Evolutionary conservation across 768 basidiomycete species (phyloP).

Genomic region (Pilatotrama ljubarskyi): DNA sequence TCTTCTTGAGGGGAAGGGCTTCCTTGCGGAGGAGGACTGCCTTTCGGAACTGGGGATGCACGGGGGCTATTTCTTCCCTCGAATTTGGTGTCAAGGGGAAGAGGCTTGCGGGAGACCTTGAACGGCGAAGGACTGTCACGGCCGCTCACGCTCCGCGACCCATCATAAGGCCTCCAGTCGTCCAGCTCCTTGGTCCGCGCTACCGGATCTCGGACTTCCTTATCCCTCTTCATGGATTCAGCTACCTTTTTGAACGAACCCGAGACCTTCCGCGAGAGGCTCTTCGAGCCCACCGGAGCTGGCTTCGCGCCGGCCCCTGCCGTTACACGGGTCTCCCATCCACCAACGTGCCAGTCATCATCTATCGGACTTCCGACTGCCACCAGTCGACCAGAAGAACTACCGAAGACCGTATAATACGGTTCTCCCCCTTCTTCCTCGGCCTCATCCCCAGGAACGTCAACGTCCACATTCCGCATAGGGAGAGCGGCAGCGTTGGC

Average conservation of each 20-base stretch:
- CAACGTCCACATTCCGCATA: constrained; percentile 1
- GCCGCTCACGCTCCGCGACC: not conserved
- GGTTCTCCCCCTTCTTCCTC: constrained; percentile 36
- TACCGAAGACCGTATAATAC: constrained; percentile 61
- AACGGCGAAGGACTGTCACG: not conserved
- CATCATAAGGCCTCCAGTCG: constrained; percentile 23
- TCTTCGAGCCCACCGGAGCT: constrained; percentile 7
- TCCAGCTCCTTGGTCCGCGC: not conserved
- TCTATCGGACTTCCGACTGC: constrained; percentile 47
- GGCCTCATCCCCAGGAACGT: constrained; percentile 17
- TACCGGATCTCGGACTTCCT: constrained; percentile 7
- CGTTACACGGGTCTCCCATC: constrained; percentile 17
- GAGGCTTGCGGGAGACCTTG: not conserved
- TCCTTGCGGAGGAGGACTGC: constrained; percentile 1
- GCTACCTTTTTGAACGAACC: constrained; percentile 32
- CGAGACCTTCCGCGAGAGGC: constrained; percentile 40
- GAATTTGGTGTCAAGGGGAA: constrained; percentile 1
- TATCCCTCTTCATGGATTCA: constrained; percentile 18
- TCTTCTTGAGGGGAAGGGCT: constrained; percentile 12
- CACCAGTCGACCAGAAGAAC: constrained; percentile 44
- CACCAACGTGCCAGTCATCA: constrained; percentile 27
- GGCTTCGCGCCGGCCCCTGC: not conserved
- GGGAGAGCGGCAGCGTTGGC: constrained; percentile 10
- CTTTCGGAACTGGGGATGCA: constrained; percentile 4
- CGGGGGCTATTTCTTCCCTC: constrained; percentile 10